Percentiles rank a stretch among this genome's conserved stretches.
These are phyloP conservation scores for Fusarium neocosmosporiellum DNA, from an alignment of 2,329 filamentous ascomycete species.

Conservation along the genomic window DNA sequence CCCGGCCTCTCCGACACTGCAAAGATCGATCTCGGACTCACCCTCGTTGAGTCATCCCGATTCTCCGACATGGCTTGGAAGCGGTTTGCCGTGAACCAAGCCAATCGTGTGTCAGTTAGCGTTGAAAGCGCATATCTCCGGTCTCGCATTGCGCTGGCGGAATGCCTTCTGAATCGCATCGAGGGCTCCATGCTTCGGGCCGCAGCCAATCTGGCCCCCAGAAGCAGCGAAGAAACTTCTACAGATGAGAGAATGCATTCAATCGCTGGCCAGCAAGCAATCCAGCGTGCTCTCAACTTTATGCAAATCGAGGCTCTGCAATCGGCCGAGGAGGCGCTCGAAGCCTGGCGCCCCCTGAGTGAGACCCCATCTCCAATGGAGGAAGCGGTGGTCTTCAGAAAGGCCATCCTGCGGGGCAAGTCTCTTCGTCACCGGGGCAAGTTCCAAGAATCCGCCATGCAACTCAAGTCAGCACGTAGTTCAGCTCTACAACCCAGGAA, in stretches of 20 bases:
- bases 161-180: neutral
- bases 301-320: neutral
- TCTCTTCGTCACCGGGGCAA: neutral
- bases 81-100: neutral
- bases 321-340: neutral
- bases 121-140: neutral
- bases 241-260: neutral
- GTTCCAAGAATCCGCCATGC: neutral
- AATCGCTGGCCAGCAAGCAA: neutral
- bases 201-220: neutral
- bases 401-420: neutral
- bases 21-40: neutral
- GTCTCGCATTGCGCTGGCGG: neutral
- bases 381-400: neutral
- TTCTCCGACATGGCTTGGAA: neutral
- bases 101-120: neutral
- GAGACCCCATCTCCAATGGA: neutral
- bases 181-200: neutral
- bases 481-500: neutral
- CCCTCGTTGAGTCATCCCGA: neutral
- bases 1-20: neutral
- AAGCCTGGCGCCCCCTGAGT: neutral
- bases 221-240: neutral
- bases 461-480: neutral
- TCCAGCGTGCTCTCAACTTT: neutral